phyloP scores from a whole-genome alignment of 495 filamentous ascomycete species.

The Daldinia loculata region DNA sequence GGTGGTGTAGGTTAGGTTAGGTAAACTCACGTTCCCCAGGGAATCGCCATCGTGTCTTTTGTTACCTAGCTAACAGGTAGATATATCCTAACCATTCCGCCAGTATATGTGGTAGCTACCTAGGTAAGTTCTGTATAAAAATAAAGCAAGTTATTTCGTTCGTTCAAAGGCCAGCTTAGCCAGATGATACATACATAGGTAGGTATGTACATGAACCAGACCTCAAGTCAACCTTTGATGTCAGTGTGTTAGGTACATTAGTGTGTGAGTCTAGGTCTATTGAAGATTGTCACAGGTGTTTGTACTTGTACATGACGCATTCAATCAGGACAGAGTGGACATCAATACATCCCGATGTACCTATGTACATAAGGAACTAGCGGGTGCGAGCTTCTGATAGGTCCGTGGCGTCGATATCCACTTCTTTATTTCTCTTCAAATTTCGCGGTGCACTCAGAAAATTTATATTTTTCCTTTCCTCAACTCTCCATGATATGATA shows the following conservation, averaged over 20 bases:
- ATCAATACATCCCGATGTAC: constrained; percentile 3
- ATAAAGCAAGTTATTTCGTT: not conserved
- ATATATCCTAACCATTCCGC: constrained; percentile 32
- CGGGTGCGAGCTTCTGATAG: constrained; percentile 9
- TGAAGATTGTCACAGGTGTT: constrained; percentile 16
- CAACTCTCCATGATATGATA: not conserved
- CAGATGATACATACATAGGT: constrained; percentile 3
- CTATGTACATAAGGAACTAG: not conserved
- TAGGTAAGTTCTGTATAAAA: not conserved
- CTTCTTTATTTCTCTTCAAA: constrained; percentile 20
- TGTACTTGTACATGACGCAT: constrained; percentile 28
- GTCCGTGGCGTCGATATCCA: constrained; percentile 2
- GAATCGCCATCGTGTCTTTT: constrained; percentile 48
- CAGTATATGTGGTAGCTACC: not conserved
- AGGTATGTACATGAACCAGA: not conserved
- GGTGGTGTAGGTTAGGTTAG: not conserved
- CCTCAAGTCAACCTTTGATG: not conserved
- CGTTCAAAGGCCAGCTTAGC: constrained; percentile 19
- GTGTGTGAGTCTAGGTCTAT: too few relatives aligned
- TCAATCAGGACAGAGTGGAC: constrained; percentile 13
- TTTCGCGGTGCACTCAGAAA: not conserved
- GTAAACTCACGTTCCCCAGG: constrained; percentile 59
- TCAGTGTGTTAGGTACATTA: not conserved
- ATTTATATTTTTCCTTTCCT: constrained; percentile 4
- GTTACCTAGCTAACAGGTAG: constrained; percentile 5